A percentile compares a stretch with the other conserved stretches of the same genome.
These are phyloP conservation scores for Daucus carota DNA, from an alignment of 129 eudicot genomes.

Conservation along the genomic window DH1_v3.0 NC_030386.2:10608001-10608500, in stretches of 20 bases:
- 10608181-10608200: not conserved
- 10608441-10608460: not conserved
- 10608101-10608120: not conserved
- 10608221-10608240: not conserved
- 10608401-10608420: conserved; percentile 54
- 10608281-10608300: not conserved
- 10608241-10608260: not conserved
- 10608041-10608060: not conserved
- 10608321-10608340: conserved; percentile 79
- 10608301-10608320: conserved; percentile 54
- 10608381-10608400: conserved; percentile 54
- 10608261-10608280: conserved; percentile 4
- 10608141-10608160: not conserved
- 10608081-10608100: not conserved
- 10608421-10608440: conserved; percentile 21
- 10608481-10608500: not conserved
- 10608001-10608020: not conserved
- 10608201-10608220: not conserved
- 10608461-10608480: not conserved
- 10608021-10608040: not conserved
- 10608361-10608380: conserved; percentile 61
- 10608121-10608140: not conserved
- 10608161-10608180: not conserved
- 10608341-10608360: conserved; percentile 66
- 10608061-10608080: not conserved